These are phyloP conservation scores for Austroboletus niveus DNA, from an alignment of 1,284 basidiomycete genomes.

Conservation along the genomic window DNA sequence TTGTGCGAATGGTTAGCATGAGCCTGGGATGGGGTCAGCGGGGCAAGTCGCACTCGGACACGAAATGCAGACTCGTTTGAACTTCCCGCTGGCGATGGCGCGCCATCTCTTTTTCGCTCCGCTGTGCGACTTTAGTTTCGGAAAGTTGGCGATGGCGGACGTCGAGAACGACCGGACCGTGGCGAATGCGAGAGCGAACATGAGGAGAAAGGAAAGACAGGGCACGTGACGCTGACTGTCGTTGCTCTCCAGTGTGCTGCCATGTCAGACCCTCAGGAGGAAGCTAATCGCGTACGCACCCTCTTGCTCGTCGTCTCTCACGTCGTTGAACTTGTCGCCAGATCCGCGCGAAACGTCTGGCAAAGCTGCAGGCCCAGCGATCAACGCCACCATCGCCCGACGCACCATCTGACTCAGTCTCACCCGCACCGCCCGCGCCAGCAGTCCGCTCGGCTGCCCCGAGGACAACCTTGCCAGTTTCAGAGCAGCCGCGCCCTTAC, in stretches of 20 bases:
- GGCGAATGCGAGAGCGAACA: conserved; percentile 13
- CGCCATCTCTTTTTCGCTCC: conserved; percentile 83
- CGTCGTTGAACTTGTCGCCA: conserved; percentile 31
- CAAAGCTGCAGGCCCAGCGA: conserved; percentile 60
- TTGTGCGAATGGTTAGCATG: conserved; percentile 69
- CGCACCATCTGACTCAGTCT: conserved; percentile 15
- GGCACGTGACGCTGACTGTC: conserved; percentile 22
- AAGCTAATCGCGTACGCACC: conserved; percentile 68
- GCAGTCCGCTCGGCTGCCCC: conserved; percentile 31
- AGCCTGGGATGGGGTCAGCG: conserved; percentile 42
- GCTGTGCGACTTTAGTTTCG: conserved; percentile 74
- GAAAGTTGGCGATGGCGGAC: conserved; percentile 43
- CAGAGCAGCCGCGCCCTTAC: conserved; percentile 25
- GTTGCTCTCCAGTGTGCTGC: background rate
- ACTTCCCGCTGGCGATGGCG: conserved; percentile 63
- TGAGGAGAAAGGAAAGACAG: background rate
- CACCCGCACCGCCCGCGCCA: conserved; percentile 24
- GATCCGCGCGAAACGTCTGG: conserved; percentile 88
- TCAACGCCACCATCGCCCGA: conserved; percentile 35
- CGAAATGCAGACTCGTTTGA: conserved; percentile 65
- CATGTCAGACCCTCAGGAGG: conserved; percentile 64
- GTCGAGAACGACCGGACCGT: conserved; percentile 43
- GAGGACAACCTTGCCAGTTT: conserved; percentile 32
- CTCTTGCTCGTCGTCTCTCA: background rate
- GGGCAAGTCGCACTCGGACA: background rate